Base-by-base conservation (phyloP, 805 yeast genomes). In the Kodamaea fukazawae region DNA sequence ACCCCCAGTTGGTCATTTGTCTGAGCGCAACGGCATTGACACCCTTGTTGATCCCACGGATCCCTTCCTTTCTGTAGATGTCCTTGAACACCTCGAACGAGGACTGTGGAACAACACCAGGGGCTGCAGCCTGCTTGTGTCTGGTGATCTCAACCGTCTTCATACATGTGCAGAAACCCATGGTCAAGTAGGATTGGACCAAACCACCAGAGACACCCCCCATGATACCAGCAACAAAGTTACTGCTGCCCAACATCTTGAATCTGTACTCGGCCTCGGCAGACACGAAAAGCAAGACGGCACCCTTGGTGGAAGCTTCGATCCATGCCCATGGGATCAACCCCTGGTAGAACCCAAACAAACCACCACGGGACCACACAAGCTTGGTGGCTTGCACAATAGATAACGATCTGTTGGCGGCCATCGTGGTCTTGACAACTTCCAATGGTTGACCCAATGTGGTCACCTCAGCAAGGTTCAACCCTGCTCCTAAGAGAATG, bases 271-370 rank as follows among this genome's bases (percentile, higher is more conserved):
- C 98, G 38, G 89, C 86, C 60, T 93, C 98, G 33, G 95, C 81
- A 33, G 96, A 83, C 25, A 89, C 96, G 55, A 93, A 93, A 51
- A 93, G 73, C 41, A 93, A 72, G 6, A 90, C 96, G 4, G 98
- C 97, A 61, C 99, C 99, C 64, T 93, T 93, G 27, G 99, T 93
- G n/a, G 96, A 86, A 7, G 96, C 99, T 66, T 91, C 99, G 52
- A 93, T 86, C 97, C 98, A 90, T 5, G 98, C 99, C 99, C 99
- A 93, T 34, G 99, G 99, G 49, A 91, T 90, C 59, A 93, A 74
- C 23, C 99, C 99, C 65, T 93, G 99, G 67, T 90, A 93, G 69
- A 90, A 93, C 0, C 98, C 99, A 20, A 78, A 59, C 12, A 83
- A 54, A 38, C 99, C 99, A 49, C 99, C 99, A 56, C 99, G 80